phyloP scores from a whole-genome alignment of 148 eudicot genomes.

The Rhododendron ovatum region DNA sequence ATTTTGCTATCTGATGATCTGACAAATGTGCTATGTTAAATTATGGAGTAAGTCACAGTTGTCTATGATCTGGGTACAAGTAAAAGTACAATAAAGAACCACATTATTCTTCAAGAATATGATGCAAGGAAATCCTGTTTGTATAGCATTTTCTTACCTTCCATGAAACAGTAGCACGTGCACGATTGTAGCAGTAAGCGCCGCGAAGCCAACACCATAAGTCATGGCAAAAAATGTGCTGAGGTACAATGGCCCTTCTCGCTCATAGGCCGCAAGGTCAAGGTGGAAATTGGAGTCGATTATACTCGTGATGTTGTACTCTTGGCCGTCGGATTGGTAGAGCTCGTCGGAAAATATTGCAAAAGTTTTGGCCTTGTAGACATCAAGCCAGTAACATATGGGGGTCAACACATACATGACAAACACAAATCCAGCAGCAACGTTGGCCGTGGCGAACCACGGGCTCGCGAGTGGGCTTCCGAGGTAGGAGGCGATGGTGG shows the following conservation, averaged over 20 bases:
- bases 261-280: slow-evolving; percentile 59
- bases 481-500: slow-evolving; percentile 85
- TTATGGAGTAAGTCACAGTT: background rate
- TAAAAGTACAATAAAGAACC: background rate
- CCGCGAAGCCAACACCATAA: slow-evolving; percentile 94
- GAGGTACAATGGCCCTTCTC: slow-evolving; percentile 73
- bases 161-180: slow-evolving; percentile 91
- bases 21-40: background rate
- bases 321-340: slow-evolving; percentile 54
- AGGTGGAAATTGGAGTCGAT: slow-evolving; percentile 76
- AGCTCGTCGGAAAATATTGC: slow-evolving; percentile 67
- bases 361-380: slow-evolving; percentile 79
- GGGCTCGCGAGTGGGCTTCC: slow-evolving; percentile 99
- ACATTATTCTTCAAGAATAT: background rate
- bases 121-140: background rate
- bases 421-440: slow-evolving; percentile 69
- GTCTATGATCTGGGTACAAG: background rate
- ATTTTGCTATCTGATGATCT: background rate
- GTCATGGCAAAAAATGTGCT: slow-evolving; percentile 93
- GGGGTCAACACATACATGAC: slow-evolving; percentile 86
- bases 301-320: slow-evolving; percentile 72
- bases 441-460: slow-evolving; percentile 98
- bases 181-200: slow-evolving; percentile 68
- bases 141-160: slow-evolving; percentile 31
- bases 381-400: slow-evolving; percentile 65